Evolutionary conservation across 148 eudicot species (phyloP), one percentile per base, ranked within the genome.

Genomic region (Vaccinium vitisidaea): DNA sequence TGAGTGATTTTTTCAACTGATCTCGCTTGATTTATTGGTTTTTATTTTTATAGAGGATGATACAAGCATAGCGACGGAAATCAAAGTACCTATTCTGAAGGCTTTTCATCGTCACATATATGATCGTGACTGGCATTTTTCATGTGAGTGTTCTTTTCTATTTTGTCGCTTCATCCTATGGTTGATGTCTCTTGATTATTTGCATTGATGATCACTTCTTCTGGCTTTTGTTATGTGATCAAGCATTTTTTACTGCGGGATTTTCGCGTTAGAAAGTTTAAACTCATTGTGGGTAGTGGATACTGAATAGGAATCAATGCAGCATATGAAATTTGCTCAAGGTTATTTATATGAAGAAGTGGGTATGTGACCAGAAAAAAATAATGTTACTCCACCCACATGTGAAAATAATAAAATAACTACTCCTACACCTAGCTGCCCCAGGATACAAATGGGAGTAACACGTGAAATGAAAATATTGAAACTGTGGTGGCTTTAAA

Each of bases 31-130:
- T 84, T 69, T 81, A 27, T 83, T 90, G 50, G 16, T 73, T 32
- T 49, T 43, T 43, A 5, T 43, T 43, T 84, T 85, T 80, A 65
- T 91, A 97, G 98, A 97, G 98, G 99, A 97, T 86, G 99, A 97
- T 88, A 95, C 96, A 16, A 94, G 99, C 92, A 90, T 97, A 83
- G 87, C 85, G 23, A 86, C 92, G 56, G 98, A 97, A 48, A 91
- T 97, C 65, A 97, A 97, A 87, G 91, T 94, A 73, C 99, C 98
- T 63, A 95, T 97, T 73, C 87, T 97, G 87, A 89, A 82, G 79
- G 91, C 92, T 67, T 97, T 97, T 87, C 94, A 97, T 88, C 94
- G 86, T 83, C 98, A 94, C 85, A 88, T 97, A 80, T 95, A 94
- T 85, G 89, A 97, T 77, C 90, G 89, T 11, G 89, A 92, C 84